Evolutionary conservation across 306 rosid genomes (phyloP).

Genomic region (Urtica urens): DNA sequence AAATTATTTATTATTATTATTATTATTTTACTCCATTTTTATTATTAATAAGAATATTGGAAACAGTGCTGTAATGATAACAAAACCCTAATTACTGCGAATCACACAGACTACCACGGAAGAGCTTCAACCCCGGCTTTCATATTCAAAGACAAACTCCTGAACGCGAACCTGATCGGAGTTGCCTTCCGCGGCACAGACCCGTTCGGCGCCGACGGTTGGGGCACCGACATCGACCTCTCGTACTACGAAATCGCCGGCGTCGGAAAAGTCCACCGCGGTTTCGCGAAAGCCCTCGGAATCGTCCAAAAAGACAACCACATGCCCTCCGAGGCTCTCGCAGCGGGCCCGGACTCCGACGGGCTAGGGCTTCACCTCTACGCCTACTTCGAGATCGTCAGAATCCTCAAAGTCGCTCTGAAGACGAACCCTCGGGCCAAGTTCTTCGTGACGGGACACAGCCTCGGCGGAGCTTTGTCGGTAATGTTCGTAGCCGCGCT

Average conservation of each 20-base stretch:
- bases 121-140: neutral
- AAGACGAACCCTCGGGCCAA: neutral
- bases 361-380: neutral
- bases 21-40: too few species aligned
- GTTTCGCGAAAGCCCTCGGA: slow-evolving; percentile 6
- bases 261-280: slow-evolving; percentile 6
- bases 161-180: slow-evolving; percentile 1
- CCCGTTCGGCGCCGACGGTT: neutral
- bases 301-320: neutral
- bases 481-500: slow-evolving; percentile 7
- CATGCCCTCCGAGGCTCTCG: neutral
- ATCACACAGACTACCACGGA: neutral
- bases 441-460: slow-evolving; percentile 4
- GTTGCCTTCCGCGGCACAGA: slow-evolving; percentile 3
- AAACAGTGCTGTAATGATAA: too few species aligned
- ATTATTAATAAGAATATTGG: too few species aligned
- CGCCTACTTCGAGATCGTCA: slow-evolving; percentile 3
- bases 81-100: neutral
- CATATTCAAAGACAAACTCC: neutral
- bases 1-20: too few species aligned
- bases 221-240: slow-evolving; percentile 8
- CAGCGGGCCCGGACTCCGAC: neutral
- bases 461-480: slow-evolving; percentile 5
- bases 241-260: slow-evolving; percentile 2
- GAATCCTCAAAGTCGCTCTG: neutral